These are phyloP conservation scores for Rhizophora mangle DNA, from an alignment of 345 rosid genomes.

Conservation along the genomic window DNA sequence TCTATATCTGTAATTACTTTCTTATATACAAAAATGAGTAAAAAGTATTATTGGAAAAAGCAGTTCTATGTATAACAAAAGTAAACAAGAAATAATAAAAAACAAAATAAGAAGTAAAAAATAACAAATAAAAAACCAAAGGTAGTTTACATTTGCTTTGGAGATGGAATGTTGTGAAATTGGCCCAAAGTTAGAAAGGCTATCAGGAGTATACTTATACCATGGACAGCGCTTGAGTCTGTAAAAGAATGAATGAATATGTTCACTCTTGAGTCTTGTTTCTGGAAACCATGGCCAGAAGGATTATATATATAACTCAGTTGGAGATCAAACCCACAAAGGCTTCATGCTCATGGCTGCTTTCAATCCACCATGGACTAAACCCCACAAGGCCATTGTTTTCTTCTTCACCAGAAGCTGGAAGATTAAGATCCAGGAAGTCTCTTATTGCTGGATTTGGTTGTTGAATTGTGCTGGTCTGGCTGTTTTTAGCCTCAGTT, in stretches of 20 bases:
- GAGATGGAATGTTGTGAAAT: background rate
- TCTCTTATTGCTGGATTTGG: constrained; percentile 28
- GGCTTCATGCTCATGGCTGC: constrained; percentile 43
- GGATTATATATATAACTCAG: constrained; percentile 13
- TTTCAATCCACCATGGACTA: constrained; percentile 53
- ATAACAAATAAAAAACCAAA: too few species aligned
- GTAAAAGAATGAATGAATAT: constrained; percentile 49
- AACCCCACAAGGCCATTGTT: constrained; percentile 35
- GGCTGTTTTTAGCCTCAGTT: constrained; percentile 20
- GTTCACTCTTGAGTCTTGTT: constrained; percentile 27
- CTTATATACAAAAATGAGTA: too few species aligned
- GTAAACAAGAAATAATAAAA: background rate
- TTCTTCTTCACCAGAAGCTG: constrained; percentile 53
- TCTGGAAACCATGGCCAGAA: constrained; percentile 8
- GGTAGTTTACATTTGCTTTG: background rate
- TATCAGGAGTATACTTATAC: constrained; percentile 10
- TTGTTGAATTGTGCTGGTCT: constrained; percentile 13
- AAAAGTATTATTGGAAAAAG: too few species aligned
- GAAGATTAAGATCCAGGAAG: constrained; percentile 53
- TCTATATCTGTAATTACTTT: too few species aligned
- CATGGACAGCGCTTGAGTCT: constrained; percentile 19
- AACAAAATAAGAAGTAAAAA: background rate
- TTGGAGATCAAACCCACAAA: constrained; percentile 41
- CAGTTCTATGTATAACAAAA: background rate
- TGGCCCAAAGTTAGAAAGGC: background rate